Evolutionary conservation across 164 flowering plant species (phyloP).

Genomic region (Echeveria elegans): DNA sequence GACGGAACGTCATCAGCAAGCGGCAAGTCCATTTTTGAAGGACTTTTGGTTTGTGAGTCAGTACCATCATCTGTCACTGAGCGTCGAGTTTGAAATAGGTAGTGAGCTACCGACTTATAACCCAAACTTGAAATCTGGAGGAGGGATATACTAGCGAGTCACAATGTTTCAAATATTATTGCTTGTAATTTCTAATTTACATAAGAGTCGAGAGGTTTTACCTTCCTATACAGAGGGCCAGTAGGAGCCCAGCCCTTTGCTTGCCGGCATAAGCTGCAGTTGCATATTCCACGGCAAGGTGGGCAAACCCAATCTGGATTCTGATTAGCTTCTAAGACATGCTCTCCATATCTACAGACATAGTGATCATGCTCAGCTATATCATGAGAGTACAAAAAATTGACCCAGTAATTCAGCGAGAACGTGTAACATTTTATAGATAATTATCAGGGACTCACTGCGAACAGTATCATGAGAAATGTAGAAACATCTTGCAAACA

Average conservation of each 20-base stretch:
- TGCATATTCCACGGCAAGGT: conserved; percentile 92
- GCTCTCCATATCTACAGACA: conserved; percentile 79
- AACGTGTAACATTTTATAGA: too few species aligned
- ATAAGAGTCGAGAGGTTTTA: conserved; percentile 18
- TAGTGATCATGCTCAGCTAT: neutral
- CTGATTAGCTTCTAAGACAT: conserved; percentile 68
- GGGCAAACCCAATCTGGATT: conserved; percentile 86
- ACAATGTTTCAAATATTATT: too few species aligned
- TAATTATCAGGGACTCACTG: too few species aligned
- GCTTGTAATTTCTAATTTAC: neutral
- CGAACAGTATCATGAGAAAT: too few species aligned
- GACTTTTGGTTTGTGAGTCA: conserved; percentile 17
- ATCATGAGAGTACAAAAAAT: too few species aligned
- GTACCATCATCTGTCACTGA: conserved; percentile 18
- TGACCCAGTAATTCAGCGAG: too few species aligned
- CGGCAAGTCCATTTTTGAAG: conserved; percentile 53
- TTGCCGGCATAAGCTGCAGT: conserved; percentile 82
- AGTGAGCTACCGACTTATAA: conserved; percentile 87
- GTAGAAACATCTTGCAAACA: too few species aligned
- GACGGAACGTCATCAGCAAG: conserved; percentile 26
- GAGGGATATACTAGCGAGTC: neutral
- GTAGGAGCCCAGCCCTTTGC: conserved; percentile 92
- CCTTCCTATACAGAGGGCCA: conserved; percentile 65
- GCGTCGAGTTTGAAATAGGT: conserved; percentile 57
- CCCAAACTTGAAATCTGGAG: conserved; percentile 55